Evolutionary conservation across 1,284 basidiomycete genomes (phyloP), one percentile per base, ranked within the genome.

Genomic region (Inonotus obliquus): DNA sequence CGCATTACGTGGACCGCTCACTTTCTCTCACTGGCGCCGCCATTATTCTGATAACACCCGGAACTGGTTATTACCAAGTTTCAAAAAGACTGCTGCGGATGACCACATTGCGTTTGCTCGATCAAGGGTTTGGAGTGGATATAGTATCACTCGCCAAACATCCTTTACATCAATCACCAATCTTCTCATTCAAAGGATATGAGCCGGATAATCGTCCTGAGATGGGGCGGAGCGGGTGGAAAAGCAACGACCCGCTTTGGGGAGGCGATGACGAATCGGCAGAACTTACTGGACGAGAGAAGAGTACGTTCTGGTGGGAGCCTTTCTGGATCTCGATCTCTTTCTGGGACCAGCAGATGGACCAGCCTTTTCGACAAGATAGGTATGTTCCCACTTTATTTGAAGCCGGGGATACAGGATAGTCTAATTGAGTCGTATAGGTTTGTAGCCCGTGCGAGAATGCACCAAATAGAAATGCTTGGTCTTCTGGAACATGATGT

Each of bases 1-100:
- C 91, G 25, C 94, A 98, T 72, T 98, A 96, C 72, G 89, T 99
- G 67, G 96, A 99, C 72, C 89, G 96, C 25, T 97, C 97, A 52
- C 79, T 99, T 4, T 93, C 91, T 7, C 80, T 95, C n/a, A 98
- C 96, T 0, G 97, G 96, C 27, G 76, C 91, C 1, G 86, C 88
- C 9, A 90, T 92, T 13, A 84, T 96, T 45, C 74, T 99, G 56
- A 85, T 99, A 65, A 96, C 95, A 0, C 94, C 96, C 0, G 97
- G 97, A 0, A 96, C 95, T 2, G 95, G 94, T 1, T 94, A 94
- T 72, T 99, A 95, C 72, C 86, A 90, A 23, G 97, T 98, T 2
- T 89, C 91, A 65, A 98, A 98, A 73, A 85, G 87, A 64, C 82
- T 98, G 1, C 80, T 99, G 7, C 86, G 96, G 4, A 75, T 98